These are phyloP conservation scores for Colletotrichum lini DNA, from an alignment of 2,329 filamentous ascomycete species.

Conservation along the genomic window DNA sequence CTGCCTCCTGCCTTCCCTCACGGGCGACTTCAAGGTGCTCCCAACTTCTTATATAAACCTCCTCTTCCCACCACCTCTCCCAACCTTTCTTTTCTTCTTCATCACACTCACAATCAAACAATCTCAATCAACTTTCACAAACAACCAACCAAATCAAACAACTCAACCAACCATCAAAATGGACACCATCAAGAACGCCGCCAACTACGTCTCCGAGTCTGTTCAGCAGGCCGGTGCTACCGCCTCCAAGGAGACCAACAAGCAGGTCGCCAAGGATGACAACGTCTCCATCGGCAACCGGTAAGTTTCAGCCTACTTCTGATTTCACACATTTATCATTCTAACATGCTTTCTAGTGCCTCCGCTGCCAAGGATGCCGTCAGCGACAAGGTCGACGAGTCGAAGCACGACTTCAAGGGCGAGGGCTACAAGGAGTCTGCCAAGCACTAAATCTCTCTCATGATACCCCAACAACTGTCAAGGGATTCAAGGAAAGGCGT, in stretches of 20 bases:
- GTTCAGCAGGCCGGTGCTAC: constrained; percentile 69
- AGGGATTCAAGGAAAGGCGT: constrained; percentile 36
- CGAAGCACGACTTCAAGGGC: constrained; percentile 57
- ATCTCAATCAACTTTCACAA: constrained; percentile 46
- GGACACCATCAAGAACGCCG: constrained; percentile 72
- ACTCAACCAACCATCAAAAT: constrained; percentile 55
- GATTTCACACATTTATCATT: not conserved
- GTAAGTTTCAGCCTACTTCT: constrained; percentile 52
- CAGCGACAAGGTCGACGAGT: constrained; percentile 62
- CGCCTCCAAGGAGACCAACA: constrained; percentile 79
- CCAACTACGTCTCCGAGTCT: constrained; percentile 78
- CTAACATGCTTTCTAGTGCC: constrained; percentile 55
- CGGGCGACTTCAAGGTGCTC: constrained; percentile 26
- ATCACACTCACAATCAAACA: constrained; percentile 44
- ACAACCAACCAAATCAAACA: constrained; percentile 44
- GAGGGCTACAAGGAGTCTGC: constrained; percentile 56
- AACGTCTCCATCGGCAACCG: constrained; percentile 68
- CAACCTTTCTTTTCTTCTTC: constrained; percentile 28
- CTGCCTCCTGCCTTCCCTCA: constrained; percentile 24
- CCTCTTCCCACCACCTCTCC: constrained; percentile 35
- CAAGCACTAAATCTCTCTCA: constrained; percentile 42
- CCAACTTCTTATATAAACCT: constrained; percentile 47
- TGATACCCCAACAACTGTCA: constrained; percentile 41
- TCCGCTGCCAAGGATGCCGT: constrained; percentile 65
- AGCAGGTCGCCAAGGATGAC: constrained; percentile 75